Evolutionary conservation across 148 eudicot genomes (phyloP).

Genomic region (Camellia granthamiana): DNA sequence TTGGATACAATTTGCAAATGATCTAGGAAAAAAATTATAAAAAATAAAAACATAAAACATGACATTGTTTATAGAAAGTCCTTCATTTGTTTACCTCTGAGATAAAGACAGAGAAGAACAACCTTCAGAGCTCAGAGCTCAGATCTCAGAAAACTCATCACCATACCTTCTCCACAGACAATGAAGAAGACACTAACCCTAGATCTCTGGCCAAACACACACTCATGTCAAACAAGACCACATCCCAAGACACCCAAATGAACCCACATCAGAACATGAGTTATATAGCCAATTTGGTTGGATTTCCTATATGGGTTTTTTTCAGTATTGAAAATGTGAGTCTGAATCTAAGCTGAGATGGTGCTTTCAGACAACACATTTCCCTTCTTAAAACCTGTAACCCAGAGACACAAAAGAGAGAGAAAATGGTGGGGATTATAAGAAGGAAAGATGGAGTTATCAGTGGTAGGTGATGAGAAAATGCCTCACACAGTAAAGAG

Average conservation of each 20-base stretch:
- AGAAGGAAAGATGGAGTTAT: slow-evolving; percentile 33
- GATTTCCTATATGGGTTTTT: slow-evolving; percentile 25
- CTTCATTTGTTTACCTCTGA: slow-evolving; percentile 5
- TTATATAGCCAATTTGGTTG: slow-evolving; percentile 7
- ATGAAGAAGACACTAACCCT: slow-evolving; percentile 18
- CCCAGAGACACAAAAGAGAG: slow-evolving; percentile 15
- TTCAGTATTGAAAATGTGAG: slow-evolving; percentile 5
- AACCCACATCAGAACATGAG: slow-evolving; percentile 3
- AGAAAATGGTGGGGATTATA: slow-evolving; percentile 8
- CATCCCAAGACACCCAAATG: slow-evolving; percentile 9
- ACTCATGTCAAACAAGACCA: slow-evolving; percentile 15
- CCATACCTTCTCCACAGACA: not conserved
- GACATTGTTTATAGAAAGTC: not conserved
- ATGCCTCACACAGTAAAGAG: slow-evolving; percentile 7
- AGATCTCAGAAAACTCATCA: slow-evolving; percentile 33
- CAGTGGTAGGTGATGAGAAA: slow-evolving; percentile 34
- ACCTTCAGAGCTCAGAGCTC: slow-evolving; percentile 24
- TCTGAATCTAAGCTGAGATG: slow-evolving; percentile 44
- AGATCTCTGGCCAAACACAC: slow-evolving; percentile 28
- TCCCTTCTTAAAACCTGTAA: slow-evolving; percentile 25
- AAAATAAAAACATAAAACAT: not conserved
- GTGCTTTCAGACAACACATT: slow-evolving; percentile 42
- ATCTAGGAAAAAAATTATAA: not conserved
- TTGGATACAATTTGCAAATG: not conserved
- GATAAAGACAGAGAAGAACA: slow-evolving; percentile 3